Evolutionary conservation across 441 rosid species (phyloP), one percentile per base, ranked within the genome.

Genomic region (Rhodomyrtus psidioides): DNA sequence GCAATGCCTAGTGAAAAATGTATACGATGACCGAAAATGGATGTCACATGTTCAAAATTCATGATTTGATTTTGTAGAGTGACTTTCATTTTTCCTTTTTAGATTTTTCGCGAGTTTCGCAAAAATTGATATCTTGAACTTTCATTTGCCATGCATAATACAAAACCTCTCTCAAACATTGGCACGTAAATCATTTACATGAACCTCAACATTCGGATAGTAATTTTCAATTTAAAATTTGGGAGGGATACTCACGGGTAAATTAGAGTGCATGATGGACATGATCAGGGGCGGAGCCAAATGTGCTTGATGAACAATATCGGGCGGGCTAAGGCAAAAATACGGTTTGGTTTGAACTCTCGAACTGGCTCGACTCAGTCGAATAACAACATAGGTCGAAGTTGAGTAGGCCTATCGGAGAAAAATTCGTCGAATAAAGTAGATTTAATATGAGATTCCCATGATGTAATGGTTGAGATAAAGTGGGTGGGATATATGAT

Each of bases 361-460:
- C 1, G 2, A 65, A 19, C 1, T 12, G 2, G 4, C 1, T 6
- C 0, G 3, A 65, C 4, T 2, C 5, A 19, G 0, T 4, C 1
- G 6, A 65, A 19, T 21, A 9, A 19, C 39, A 9, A 65, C 15
- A 34, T 0, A 5, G 0, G 26, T 65, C 19, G 46, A 9, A 65
- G n/a, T 21, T 34, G 6, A 65, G 7, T 0, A 1, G 7, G 14
- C 24, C 9, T 9, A 1, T 9, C 0, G 2, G 10, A 34, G 1
- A 21, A 8, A 8, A 62, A 3, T 3, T 9, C 10, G 1, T 28
- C 21, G 7, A 51, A 51, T 12, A 15, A 28, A 3, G 1, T 9
- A 0, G 28, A 15, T 3, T 7, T 3, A 0, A 16, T 0, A 1
- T 9, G 4, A 62, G 6, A 4, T 62, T 17, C 4, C 1, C 6